Base-by-base conservation (phyloP, 208 protist species). In the Trypanosoma caninum region DNA sequence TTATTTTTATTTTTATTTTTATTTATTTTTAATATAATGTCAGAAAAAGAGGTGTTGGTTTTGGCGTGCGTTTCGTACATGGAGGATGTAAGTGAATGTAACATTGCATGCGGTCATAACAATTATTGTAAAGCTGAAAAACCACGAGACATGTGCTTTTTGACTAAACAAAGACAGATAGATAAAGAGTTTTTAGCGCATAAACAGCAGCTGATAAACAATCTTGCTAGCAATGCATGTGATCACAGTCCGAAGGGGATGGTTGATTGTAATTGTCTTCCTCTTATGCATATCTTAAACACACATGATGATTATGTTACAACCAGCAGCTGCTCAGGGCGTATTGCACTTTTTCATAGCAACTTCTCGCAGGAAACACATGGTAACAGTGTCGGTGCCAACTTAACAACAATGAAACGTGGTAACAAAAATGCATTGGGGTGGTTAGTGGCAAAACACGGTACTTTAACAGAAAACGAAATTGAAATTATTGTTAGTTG, bases 281-380 rank as follows among this genome's bases (percentile, higher is more conserved):
- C 79, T 5, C 58, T 92, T 25, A 91, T 95, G 80, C 30, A 69
- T 11, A 18, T 86, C 5, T 71, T 95, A 20, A 95, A 95, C 72
- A 74, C 56, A 10, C 74, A 89, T 58, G 11, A 14, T 2, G 83
- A 95, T 60, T 95, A 92, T 69, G 61, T 95, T 22, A 95, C 88
- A 11, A 91, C 85, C 3, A 95, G 88, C 73, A 95, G 88, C 57
- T 95, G 88, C 72, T 89, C 84, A 48, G 88, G 88, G 31, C 88
- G 88, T 40, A 95, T 95, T 34, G 80, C 88, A 10, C 82, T 95
- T 44, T 95, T 95, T 53, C 88, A 95, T 55, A 76, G 69, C 61
- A 67, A 77, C 28, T 13, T 22, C 23, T 38, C 10, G 5, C 25
- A 6, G 20, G 69, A 62, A 22, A 27, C 53, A 18, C 7, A 31